Percentiles rank a stretch among this genome's conserved stretches.
phyloP scores from a whole-genome alignment of 1,284 basidiomycete genomes.

The Dichomitus squalens region DNA sequence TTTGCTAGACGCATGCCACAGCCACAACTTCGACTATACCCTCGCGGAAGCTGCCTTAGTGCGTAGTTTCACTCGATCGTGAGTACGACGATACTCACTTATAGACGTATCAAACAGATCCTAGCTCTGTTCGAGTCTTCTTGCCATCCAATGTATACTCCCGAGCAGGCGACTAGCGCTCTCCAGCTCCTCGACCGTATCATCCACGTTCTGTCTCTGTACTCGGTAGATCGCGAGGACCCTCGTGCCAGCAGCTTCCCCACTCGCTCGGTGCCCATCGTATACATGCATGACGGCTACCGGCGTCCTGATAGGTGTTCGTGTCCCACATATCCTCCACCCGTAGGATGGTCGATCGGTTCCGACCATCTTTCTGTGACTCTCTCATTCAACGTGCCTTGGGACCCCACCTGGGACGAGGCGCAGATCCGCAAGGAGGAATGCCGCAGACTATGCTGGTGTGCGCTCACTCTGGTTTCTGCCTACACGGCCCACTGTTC shows the following conservation, averaged over 20 bases:
- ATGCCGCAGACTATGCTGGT: constrained; percentile 73
- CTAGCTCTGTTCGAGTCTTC: constrained; percentile 76
- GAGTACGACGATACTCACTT: neutral
- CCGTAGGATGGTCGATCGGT: constrained; percentile 35
- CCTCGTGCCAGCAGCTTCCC: constrained; percentile 54
- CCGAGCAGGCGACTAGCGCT: constrained; percentile 52
- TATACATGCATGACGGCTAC: constrained; percentile 34
- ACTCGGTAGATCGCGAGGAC: constrained; percentile 57
- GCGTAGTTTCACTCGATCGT: constrained; percentile 28
- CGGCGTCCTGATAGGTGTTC: constrained; percentile 43
- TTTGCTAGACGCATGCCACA: constrained; percentile 53
- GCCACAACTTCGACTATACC: constrained; percentile 57
- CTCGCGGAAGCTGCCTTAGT: constrained; percentile 78
- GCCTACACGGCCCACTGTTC: constrained; percentile 67
- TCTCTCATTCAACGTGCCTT: constrained; percentile 57
- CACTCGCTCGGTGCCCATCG: constrained; percentile 49
- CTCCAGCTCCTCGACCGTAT: constrained; percentile 64
- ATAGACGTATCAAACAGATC: constrained; percentile 44
- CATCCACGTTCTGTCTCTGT: constrained; percentile 55
- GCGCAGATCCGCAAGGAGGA: constrained; percentile 65
- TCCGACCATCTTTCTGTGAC: constrained; percentile 43
- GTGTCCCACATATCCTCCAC: constrained; percentile 47
- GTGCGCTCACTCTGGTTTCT: constrained; percentile 65
- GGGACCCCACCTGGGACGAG: constrained; percentile 58
- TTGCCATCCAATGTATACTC: constrained; percentile 63